phyloP scores from a whole-genome alignment of 2,329 filamentous ascomycete species.

The Diplodia scrobiculata region DNA sequence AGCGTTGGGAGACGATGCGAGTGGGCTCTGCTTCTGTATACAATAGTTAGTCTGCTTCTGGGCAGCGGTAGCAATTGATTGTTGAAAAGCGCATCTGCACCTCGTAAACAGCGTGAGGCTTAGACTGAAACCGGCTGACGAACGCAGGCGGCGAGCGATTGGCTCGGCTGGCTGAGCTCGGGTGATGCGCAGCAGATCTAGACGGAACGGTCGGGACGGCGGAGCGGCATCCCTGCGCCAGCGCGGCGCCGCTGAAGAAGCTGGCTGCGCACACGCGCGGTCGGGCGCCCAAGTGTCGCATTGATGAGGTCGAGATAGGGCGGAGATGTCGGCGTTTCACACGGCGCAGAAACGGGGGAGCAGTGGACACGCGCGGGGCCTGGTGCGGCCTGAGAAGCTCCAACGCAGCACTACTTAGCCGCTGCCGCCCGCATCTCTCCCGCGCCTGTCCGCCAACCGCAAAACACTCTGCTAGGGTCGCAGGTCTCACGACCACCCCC shows the following conservation, averaged over 20 bases:
- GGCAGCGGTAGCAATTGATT: conserved; percentile 21
- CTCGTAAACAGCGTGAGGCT: not conserved
- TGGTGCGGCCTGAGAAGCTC: not conserved
- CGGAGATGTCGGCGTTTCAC: conserved; percentile 11
- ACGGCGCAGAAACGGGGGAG: not conserved
- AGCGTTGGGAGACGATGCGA: conserved; percentile 20
- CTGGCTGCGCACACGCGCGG: not conserved
- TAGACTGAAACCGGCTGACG: not conserved
- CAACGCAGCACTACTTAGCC: not conserved
- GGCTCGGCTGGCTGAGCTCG: not conserved
- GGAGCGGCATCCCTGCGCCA: conserved; percentile 3
- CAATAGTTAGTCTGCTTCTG: not conserved
- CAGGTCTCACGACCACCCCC: conserved; percentile 3
- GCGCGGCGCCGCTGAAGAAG: not conserved
- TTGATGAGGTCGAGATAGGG: conserved; percentile 18
- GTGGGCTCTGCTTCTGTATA: conserved; percentile 11
- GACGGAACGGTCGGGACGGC: conserved; percentile 19
- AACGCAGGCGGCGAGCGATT: not conserved
- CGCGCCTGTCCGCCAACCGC: conserved; percentile 15
- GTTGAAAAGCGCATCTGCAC: not conserved
- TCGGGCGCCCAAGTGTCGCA: conserved; percentile 2
- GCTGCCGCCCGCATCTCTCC: conserved; percentile 7
- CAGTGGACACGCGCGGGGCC: not conserved
- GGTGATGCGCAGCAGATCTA: conserved; percentile 19
- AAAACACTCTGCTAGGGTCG: conserved; percentile 13